Evolutionary conservation across 139 green algal genomes (phyloP), one percentile per base, ranked within the genome.

Genomic region (Chlorella vulgaris): DNA sequence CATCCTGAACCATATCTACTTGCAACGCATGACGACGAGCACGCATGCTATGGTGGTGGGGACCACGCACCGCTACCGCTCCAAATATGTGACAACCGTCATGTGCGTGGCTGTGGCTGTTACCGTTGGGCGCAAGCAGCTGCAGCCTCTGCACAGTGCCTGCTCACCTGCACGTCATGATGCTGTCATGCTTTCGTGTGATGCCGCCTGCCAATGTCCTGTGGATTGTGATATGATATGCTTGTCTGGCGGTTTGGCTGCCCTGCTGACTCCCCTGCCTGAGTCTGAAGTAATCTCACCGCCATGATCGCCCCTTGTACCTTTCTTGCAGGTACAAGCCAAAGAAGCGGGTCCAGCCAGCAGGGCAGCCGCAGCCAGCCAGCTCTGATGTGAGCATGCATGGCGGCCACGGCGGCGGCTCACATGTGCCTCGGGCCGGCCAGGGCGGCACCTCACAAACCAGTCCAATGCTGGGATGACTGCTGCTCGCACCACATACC

Each of bases 81-180:
- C 87, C 61, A 99, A 99, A 83, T 99, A 99, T 84, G 92, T 99
- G 40, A 99, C 97, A 0, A 93, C 94, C 4, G 92, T 99, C 18
- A 87, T 97, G 83, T 96, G 95, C 85, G 92, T 89, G 77, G n/a
- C 86, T 87, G n/a, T n/a, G n/a, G n/a, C n/a, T 22, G 84, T 83
- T 18, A 87, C 15, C 50, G n/a, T n/a, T n/a, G n/a, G n/a, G n/a
- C n/a, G n/a, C n/a, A n/a, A n/a, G n/a, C n/a, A n/a, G n/a, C n/a
- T n/a, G n/a, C n/a, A n/a, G n/a, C n/a, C n/a, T n/a, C n/a, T n/a
- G n/a, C n/a, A n/a, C n/a, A n/a, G n/a, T n/a, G n/a, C n/a, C n/a
- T n/a, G n/a, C n/a, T n/a, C n/a, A n/a, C n/a, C n/a, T n/a, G n/a
- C n/a, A n/a, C n/a, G n/a, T n/a, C n/a, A n/a, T n/a, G n/a, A n/a